Evolutionary conservation across 2,329 filamentous ascomycete species (phyloP).

Genomic region (Biscogniauxia marginata): DNA sequence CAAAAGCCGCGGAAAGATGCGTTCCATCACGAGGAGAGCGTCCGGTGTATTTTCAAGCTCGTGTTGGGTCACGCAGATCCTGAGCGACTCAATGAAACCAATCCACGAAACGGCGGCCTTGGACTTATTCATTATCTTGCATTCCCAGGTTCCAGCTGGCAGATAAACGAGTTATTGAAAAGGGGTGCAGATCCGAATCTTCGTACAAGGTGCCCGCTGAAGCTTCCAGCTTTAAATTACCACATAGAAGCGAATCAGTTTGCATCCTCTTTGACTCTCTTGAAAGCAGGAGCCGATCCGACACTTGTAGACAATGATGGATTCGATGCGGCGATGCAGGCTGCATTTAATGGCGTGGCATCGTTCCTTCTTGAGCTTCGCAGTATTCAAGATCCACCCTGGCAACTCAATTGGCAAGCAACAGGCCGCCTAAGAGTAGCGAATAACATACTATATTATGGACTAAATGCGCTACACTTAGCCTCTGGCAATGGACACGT

Average conservation of each 20-base stretch:
- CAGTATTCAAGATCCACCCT: background rate
- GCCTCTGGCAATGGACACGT: background rate
- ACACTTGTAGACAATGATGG: background rate
- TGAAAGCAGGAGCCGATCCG: background rate
- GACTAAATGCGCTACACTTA: background rate
- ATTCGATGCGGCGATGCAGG: background rate
- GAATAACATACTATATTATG: background rate
- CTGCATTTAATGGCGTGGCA: background rate
- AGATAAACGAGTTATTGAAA: background rate
- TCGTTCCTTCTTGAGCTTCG: background rate
- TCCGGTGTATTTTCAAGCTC: background rate
- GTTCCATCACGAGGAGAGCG: too few relatives aligned
- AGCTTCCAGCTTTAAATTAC: background rate
- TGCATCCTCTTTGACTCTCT: background rate
- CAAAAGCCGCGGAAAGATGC: background rate
- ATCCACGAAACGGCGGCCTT: background rate
- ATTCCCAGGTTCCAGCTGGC: background rate
- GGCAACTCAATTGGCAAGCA: conserved; percentile 2
- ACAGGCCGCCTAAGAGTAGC: background rate
- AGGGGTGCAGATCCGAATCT: conserved; percentile 3
- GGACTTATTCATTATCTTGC: conserved; percentile 5
- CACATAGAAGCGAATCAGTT: too few relatives aligned
- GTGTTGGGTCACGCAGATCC: background rate
- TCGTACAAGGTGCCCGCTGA: background rate
- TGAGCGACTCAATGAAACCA: conserved; percentile 1